Evolutionary conservation across 2,329 filamentous ascomycete species (phyloP).

Genomic region (Colletotrichum aenigma): DNA sequence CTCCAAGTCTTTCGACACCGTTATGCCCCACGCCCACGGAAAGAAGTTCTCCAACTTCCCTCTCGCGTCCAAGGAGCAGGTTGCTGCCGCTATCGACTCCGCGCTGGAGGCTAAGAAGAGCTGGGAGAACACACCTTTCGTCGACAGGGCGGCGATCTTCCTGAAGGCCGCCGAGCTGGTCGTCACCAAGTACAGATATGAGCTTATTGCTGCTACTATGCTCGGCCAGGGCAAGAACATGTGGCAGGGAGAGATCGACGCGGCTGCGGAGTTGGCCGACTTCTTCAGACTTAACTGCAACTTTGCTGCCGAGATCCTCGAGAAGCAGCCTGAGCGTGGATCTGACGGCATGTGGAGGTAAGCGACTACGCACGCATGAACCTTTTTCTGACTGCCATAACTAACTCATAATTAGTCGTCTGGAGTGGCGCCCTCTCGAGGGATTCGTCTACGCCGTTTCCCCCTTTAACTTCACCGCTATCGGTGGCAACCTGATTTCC

Average conservation of each 20-base stretch:
- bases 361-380: neutral
- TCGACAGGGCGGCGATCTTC: conserved; percentile 40
- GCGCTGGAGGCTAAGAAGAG: conserved; percentile 35
- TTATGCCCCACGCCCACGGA: conserved; percentile 37
- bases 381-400: too few relatives aligned
- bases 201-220: conserved; percentile 43
- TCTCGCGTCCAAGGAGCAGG: conserved; percentile 33
- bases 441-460: conserved; percentile 46
- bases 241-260: conserved; percentile 43
- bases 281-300: conserved; percentile 38
- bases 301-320: conserved; percentile 36
- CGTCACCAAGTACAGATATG: conserved; percentile 27
- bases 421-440: conserved; percentile 42
- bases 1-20: conserved; percentile 29
- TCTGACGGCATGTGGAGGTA: conserved; percentile 34
- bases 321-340: conserved; percentile 36
- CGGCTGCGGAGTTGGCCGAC: conserved; percentile 38
- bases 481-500: conserved; percentile 39
- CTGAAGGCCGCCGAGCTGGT: conserved; percentile 35
- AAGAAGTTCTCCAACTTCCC: conserved; percentile 39
- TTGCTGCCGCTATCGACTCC: conserved; percentile 30
- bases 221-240: conserved; percentile 44
- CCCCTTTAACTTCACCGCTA: conserved; percentile 47
- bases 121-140: conserved; percentile 36
- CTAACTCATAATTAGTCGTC: conserved; percentile 21